Conservation (phyloP, 1,139 yeast genomes). For the Ogataea hybrid region DNA sequence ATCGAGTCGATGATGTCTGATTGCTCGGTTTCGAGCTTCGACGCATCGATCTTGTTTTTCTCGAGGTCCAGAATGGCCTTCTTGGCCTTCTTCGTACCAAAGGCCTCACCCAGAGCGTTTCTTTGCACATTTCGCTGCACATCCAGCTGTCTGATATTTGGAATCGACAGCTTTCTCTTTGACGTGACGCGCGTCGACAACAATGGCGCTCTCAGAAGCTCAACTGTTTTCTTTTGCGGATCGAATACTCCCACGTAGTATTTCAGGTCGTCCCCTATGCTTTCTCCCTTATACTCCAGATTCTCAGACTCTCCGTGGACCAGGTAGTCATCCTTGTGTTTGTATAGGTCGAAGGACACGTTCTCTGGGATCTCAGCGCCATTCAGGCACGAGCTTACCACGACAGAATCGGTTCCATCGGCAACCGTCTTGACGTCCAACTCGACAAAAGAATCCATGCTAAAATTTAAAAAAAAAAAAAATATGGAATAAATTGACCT, state of each 20-base stretch:
- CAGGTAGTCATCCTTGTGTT: constrained; percentile 45
- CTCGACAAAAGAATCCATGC: constrained; percentile 31
- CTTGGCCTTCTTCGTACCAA: constrained; percentile 96
- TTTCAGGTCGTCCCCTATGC: constrained; percentile 36
- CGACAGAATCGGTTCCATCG: constrained; percentile 35
- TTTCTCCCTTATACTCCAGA: constrained; percentile 70
- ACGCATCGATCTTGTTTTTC: constrained; percentile 84
- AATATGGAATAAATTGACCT: not conserved
- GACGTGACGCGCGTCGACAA: constrained; percentile 55
- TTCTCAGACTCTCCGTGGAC: constrained; percentile 78
- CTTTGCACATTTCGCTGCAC: constrained; percentile 56
- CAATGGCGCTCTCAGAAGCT: constrained; percentile 60
- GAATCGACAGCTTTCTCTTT: constrained; percentile 55
- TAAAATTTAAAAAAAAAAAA: not conserved
- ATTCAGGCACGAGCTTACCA: constrained; percentile 65
- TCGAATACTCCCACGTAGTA: constrained; percentile 65
- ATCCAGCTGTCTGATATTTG: constrained; percentile 56
- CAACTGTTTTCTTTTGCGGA: constrained; percentile 54
- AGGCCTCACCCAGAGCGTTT: constrained; percentile 87
- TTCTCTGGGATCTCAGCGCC: constrained; percentile 64
- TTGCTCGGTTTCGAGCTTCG: constrained; percentile 63
- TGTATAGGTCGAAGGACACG: constrained; percentile 62
- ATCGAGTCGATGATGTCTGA: constrained; percentile 82
- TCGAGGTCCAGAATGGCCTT: constrained; percentile 81
- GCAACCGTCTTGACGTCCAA: constrained; percentile 29